These are phyloP conservation scores for Suhomyces wounanorum DNA, from an alignment of 1,139 yeast genomes.

Conservation along the genomic window DNA sequence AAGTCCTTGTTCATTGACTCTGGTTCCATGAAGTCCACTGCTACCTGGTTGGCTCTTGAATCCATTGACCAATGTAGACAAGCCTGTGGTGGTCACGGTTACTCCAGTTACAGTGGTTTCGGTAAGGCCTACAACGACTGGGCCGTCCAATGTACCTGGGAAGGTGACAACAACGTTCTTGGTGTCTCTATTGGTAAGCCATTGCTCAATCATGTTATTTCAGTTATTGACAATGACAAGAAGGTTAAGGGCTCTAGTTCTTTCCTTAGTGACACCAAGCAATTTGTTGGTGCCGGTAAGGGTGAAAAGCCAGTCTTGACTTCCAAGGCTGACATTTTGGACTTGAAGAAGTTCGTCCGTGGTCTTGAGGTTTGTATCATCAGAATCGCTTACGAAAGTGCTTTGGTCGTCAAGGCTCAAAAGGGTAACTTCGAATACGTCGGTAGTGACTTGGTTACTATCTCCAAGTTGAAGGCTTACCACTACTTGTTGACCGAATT, in stretches of 20 bases:
- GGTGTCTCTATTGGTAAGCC: slow-evolving; percentile 51
- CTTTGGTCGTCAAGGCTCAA: slow-evolving; percentile 43
- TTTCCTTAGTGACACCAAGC: slow-evolving; percentile 41
- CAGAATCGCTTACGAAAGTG: slow-evolving; percentile 49
- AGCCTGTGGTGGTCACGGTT: slow-evolving; percentile 56
- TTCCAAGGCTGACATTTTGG: slow-evolving; percentile 31
- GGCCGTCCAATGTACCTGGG: slow-evolving; percentile 57
- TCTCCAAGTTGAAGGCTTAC: slow-evolving; percentile 66
- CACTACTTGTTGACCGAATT: slow-evolving; percentile 53
- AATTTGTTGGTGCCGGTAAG: slow-evolving; percentile 19
- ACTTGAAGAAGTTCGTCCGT: slow-evolving; percentile 34
- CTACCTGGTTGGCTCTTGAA: slow-evolving; percentile 52
- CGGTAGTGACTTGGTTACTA: slow-evolving; percentile 58
- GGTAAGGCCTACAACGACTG: slow-evolving; percentile 52
- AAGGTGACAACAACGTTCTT: slow-evolving; percentile 54
- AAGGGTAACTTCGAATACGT: slow-evolving; percentile 56
- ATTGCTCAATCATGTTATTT: slow-evolving; percentile 38
- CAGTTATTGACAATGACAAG: slow-evolving; percentile 36
- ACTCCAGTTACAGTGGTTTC: slow-evolving; percentile 49
- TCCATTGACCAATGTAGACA: slow-evolving; percentile 52
- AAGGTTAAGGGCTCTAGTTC: slow-evolving; percentile 40
- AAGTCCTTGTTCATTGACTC: slow-evolving; percentile 50
- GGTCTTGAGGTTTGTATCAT: slow-evolving; percentile 48
- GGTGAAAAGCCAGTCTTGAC: slow-evolving; percentile 31
- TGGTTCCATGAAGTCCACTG: slow-evolving; percentile 50